A percentile compares a stretch with the other conserved stretches of the same genome.
phyloP scores from a whole-genome alignment of 108 stramenopile species.

The Discostella pseudostelligera region DNA sequence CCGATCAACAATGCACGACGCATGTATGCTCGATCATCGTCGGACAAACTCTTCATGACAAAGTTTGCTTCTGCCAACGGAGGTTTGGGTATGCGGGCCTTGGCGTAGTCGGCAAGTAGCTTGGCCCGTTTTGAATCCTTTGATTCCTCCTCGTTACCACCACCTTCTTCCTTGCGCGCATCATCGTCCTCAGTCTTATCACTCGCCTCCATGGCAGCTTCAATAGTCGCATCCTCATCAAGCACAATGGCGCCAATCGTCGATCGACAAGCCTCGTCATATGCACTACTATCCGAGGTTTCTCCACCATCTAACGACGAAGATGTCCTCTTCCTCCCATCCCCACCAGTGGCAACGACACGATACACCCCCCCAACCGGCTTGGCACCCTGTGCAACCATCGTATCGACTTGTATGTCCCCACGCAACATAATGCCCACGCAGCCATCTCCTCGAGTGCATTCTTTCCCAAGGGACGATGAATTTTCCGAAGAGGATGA shows the following conservation, averaged over 20 bases:
- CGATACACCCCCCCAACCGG: conserved; percentile 84
- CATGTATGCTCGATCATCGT: conserved; percentile 87
- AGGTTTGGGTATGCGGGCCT: conserved; percentile 82
- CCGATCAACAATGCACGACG: conserved; percentile 73
- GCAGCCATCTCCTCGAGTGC: conserved; percentile 68
- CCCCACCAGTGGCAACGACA: conserved; percentile 54
- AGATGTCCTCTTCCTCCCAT: neutral
- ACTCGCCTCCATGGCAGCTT: conserved; percentile 43
- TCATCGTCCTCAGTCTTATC: conserved; percentile 48
- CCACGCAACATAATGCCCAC: conserved; percentile 71
- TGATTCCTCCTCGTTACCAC: conserved; percentile 18
- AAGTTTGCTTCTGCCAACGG: conserved; percentile 85
- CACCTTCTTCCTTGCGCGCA: conserved; percentile 32
- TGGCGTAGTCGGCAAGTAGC: conserved; percentile 61
- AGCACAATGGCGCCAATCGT: conserved; percentile 75
- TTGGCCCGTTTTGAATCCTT: conserved; percentile 38
- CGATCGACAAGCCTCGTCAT: conserved; percentile 34
- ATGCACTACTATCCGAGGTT: neutral
- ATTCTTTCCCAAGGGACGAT: conserved; percentile 8
- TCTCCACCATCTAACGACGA: neutral
- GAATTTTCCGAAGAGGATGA: neutral
- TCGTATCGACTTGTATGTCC: conserved; percentile 61
- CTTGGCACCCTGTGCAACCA: conserved; percentile 84
- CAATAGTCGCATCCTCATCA: conserved; percentile 70
- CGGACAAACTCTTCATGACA: conserved; percentile 71